Evolutionary conservation across 768 basidiomycete species (phyloP), one percentile per base, ranked within the genome.

Genomic region (Vararia minispora): DNA sequence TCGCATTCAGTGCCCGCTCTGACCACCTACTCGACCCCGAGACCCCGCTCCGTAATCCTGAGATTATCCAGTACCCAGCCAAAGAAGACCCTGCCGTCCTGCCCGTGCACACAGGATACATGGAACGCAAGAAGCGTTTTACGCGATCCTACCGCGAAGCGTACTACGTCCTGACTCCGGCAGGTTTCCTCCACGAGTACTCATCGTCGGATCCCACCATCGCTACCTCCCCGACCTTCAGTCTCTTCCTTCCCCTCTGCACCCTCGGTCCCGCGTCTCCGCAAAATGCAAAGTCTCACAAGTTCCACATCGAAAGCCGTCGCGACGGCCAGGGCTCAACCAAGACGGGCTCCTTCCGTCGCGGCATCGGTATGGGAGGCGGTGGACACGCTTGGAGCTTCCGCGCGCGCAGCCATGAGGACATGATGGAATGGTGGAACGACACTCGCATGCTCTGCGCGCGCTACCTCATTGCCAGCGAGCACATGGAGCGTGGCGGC

Each of bases 391-490:
- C 87, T 21, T 98, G 85, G 78, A 85, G 79, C 34, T 98, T 99
- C 70, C 72, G 90, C 25, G 74, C 85, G 32, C 65, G 94, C 43
- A 83, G 79, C 42, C 76, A 84, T 47, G 94, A 98, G 46, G 94
- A 97, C 49, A 90, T 97, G 89, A 89, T 97, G 89, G 95, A 99
- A 63, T 95, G 95, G 88, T 99, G 95, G 95, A 98, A 98, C 54
- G 95, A 98, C 55, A 68, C 92, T 28, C 62, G 87, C 44, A 91
- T 92, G 88, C 64, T 94, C 28, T 92, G 90, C 51, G 89, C 91
- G 16, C 61, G 89, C 45, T 97, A 95, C 56, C 71, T 99, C 37
- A 88, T 98, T 28, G 90, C 91, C 24, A 86, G 82, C 47, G 95
- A 98, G 63, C 72, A 77, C 55, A 84, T 98, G 62, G 88, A 95